phyloP scores from a whole-genome alignment of 768 basidiomycete genomes.

The Suillus subaureus region DNA sequence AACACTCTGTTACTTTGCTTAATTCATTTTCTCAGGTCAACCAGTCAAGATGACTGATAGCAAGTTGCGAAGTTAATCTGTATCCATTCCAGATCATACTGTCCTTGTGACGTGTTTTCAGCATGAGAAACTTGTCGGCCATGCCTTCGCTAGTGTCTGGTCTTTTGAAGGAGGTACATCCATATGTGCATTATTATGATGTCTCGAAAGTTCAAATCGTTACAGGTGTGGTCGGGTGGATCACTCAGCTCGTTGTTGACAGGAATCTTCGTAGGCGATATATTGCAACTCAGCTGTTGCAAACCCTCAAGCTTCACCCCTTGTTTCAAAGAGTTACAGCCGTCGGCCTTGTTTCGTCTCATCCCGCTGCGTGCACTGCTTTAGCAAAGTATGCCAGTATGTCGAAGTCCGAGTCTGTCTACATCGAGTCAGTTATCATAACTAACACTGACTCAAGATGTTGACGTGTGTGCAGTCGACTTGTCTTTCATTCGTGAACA shows the following conservation, averaged over 20 bases:
- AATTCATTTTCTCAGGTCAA: not conserved
- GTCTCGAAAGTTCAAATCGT: not conserved
- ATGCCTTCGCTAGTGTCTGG: not conserved
- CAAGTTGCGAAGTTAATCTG: not conserved
- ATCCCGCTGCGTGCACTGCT: conserved; percentile 25
- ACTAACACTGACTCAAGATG: not conserved
- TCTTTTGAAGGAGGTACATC: not conserved
- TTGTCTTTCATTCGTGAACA: conserved; percentile 22
- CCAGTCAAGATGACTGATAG: not conserved
- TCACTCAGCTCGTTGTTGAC: not conserved
- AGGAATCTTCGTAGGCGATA: not conserved
- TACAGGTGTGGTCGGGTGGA: not conserved
- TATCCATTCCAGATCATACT: not conserved
- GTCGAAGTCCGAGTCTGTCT: not conserved
- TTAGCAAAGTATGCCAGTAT: conserved; percentile 32
- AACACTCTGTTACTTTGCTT: not conserved
- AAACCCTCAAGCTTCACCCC: not conserved
- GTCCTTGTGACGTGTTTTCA: not conserved
- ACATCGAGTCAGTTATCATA: not conserved
- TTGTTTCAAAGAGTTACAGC: not conserved
- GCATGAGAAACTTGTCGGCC: not conserved
- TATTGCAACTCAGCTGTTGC: not conserved
- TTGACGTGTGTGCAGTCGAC: conserved; percentile 15
- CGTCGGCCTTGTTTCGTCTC: not conserved
- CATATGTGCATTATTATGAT: not conserved